These are phyloP conservation scores for Artemisia argyi DNA, from an alignment of 129 eudicot species.

Conservation along the genomic window DNA sequence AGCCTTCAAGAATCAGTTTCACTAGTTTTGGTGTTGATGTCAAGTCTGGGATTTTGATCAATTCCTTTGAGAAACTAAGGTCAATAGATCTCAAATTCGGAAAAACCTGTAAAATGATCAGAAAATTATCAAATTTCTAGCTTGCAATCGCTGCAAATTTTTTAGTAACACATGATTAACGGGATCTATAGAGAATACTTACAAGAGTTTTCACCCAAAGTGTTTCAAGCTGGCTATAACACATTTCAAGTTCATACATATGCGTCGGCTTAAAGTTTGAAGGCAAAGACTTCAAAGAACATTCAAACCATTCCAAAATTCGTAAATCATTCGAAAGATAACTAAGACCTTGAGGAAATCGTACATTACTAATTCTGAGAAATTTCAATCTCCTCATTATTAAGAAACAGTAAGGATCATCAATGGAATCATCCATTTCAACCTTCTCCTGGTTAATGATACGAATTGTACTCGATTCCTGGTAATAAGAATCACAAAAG, in stretches of 20 bases:
- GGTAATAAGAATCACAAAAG: slow-evolving; percentile 13
- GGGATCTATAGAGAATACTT: background rate
- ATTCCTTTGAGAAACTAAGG: slow-evolving; percentile 19
- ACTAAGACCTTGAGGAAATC: slow-evolving; percentile 18
- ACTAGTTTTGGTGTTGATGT: slow-evolving; percentile 1
- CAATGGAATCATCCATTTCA: slow-evolving; percentile 8
- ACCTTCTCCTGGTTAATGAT: slow-evolving; percentile 17
- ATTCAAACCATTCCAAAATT: slow-evolving; percentile 25
- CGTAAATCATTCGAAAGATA: slow-evolving; percentile 28
- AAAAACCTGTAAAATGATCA: slow-evolving; percentile 3
- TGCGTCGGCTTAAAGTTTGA: slow-evolving; percentile 11
- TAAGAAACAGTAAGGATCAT: slow-evolving; percentile 20
- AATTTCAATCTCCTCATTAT: slow-evolving; percentile 14
- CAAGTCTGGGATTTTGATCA: slow-evolving; percentile 22
- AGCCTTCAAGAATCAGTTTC: slow-evolving; percentile 21
- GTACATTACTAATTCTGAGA: slow-evolving; percentile 21
- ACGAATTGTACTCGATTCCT: slow-evolving; percentile 2
- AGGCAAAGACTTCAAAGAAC: slow-evolving; percentile 29
- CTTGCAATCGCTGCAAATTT: background rate
- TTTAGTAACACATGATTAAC: background rate
- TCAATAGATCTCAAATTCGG: slow-evolving; percentile 28
- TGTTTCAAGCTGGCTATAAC: slow-evolving; percentile 26
- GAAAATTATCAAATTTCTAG: background rate
- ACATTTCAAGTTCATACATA: slow-evolving; percentile 25
- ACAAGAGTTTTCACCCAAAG: slow-evolving; percentile 11